phyloP scores from a whole-genome alignment of 331 rosid genomes.

The Erythrophleum ivorense region DNA sequence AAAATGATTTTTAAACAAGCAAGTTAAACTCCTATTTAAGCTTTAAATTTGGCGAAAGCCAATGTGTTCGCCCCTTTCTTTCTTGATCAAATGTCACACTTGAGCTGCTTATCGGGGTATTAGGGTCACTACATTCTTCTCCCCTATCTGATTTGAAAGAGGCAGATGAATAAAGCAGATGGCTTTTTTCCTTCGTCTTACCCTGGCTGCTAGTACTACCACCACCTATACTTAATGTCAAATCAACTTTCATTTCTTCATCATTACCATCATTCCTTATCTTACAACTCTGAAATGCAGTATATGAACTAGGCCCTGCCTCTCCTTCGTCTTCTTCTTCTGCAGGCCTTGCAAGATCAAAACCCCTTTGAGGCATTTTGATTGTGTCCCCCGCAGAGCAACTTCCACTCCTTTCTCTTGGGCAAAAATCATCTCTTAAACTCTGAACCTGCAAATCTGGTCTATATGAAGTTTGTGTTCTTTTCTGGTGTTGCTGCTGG shows the following conservation, averaged over 20 bases:
- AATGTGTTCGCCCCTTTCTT: constrained; percentile 68
- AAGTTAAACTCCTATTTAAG: constrained; percentile 56
- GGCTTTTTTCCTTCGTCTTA: constrained; percentile 55
- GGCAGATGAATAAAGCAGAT: constrained; percentile 52
- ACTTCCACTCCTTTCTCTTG: constrained; percentile 83
- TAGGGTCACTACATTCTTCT: constrained; percentile 75
- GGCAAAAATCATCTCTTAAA: constrained; percentile 52
- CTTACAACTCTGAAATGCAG: constrained; percentile 41
- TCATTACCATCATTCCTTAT: constrained; percentile 47
- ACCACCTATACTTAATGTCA: constrained; percentile 88
- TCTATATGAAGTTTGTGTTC: constrained; percentile 38
- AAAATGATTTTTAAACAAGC: constrained; percentile 35
- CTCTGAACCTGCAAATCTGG: constrained; percentile 38
- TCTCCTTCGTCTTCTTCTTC: constrained; percentile 63
- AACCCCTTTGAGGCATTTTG: constrained; percentile 59
- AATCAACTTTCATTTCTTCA: constrained; percentile 81
- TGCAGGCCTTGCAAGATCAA: constrained; percentile 79
- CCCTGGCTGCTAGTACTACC: constrained; percentile 45
- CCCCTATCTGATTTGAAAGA: constrained; percentile 81
- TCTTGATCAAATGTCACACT: constrained; percentile 77
- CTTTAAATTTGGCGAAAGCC: constrained; percentile 86
- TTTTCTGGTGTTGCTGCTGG: constrained; percentile 38
- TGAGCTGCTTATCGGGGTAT: constrained; percentile 76
- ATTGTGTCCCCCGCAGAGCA: constrained; percentile 74
- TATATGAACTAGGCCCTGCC: constrained; percentile 55